Evolutionary conservation across 1,284 basidiomycete genomes (phyloP), one percentile per base, ranked within the genome.

Genomic region (Prillingera fragicola): DNA sequence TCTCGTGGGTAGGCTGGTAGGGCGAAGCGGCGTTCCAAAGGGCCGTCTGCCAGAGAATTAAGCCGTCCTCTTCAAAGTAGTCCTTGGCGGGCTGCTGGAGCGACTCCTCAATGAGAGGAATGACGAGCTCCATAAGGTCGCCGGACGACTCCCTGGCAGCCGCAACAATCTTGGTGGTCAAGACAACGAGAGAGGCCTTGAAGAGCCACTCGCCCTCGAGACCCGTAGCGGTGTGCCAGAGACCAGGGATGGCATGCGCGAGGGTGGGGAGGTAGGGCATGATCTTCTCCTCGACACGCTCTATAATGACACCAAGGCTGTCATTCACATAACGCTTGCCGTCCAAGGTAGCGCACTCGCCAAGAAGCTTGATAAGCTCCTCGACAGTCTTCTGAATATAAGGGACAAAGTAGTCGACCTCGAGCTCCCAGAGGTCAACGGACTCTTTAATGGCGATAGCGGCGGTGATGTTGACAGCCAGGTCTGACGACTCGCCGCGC

Each of bases 381-480:
- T 61, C 47, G n/a, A 67, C 57, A 8, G 61, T 63, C 45, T 65
- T 57, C 43, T 68, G 47, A 5, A 71, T 54, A 44, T 65, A 67
- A 2, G 65, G 67, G 14, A 59, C 37, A 41, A 73, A 73, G 38
- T 67, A 68, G 14, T 41, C 55, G 33, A 67, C 54, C 23, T 67
- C 62, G 21, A 66, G 48, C 41, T 70, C 68, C 65, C 65, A 69
- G 0, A 70, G 42, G 66, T 91, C 83, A 18, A 90, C 78, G 57
- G 85, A 85, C 64, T 87, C 82, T 41, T 80, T 77, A 21, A 92
- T 64, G 1, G 87, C 81, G 19, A 78, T 74, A 0, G 85, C 83
- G 23, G 88, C 83, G 2, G 86, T 86, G 17, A 92, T 72, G 19
- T 87, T 80, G 33, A 94, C 88, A 13, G 88, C 87, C 25, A 78